phyloP scores from a whole-genome alignment of 2,329 filamentous ascomycete genomes.

The Chaetothyriales sp. region DNA sequence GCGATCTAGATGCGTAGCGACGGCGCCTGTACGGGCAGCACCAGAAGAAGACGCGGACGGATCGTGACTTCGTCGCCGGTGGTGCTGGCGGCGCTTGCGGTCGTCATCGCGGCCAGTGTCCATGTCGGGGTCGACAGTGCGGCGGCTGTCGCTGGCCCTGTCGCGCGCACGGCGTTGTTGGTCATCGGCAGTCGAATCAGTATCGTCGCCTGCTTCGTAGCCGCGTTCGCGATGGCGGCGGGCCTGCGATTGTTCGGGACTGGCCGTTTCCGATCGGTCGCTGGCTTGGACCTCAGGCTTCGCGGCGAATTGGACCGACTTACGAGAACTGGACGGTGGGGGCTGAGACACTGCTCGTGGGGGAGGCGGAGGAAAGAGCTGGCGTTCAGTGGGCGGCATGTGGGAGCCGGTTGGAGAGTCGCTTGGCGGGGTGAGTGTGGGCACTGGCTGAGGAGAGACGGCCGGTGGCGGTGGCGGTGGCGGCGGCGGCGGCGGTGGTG shows the following conservation, averaged over 20 bases:
- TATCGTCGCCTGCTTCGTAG: conserved; percentile 31
- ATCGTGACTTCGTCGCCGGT: conserved; percentile 11
- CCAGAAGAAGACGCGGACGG: conserved; percentile 13
- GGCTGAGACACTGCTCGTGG: conserved; percentile 6
- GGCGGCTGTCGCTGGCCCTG: conserved; percentile 1
- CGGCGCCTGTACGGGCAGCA: conserved; percentile 6
- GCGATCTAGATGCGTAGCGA: background rate
- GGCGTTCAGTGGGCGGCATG: conserved; percentile 5
- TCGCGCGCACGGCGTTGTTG: conserved; percentile 6
- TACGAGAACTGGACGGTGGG: conserved; percentile 7
- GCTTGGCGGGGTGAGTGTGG: background rate
- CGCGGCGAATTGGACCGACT: conserved; percentile 15
- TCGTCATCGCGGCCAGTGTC: conserved; percentile 20
- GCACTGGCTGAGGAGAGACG: conserved; percentile 8
- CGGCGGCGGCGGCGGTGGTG: conserved; percentile 9
- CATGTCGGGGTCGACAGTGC: conserved; percentile 19
- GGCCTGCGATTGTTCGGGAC: conserved; percentile 7
- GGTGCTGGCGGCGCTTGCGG: conserved; percentile 15
- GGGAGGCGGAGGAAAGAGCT: conserved; percentile 2
- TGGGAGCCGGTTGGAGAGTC: background rate
- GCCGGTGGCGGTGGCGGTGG: conserved; percentile 1
- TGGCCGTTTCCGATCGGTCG: conserved; percentile 7
- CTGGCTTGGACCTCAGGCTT: conserved; percentile 10
- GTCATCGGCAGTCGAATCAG: conserved; percentile 14
- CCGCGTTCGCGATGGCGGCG: conserved; percentile 19